phyloP scores from a whole-genome alignment of 1,284 basidiomycete species.

The Cutaneotrichosporon mucoides region DNA sequence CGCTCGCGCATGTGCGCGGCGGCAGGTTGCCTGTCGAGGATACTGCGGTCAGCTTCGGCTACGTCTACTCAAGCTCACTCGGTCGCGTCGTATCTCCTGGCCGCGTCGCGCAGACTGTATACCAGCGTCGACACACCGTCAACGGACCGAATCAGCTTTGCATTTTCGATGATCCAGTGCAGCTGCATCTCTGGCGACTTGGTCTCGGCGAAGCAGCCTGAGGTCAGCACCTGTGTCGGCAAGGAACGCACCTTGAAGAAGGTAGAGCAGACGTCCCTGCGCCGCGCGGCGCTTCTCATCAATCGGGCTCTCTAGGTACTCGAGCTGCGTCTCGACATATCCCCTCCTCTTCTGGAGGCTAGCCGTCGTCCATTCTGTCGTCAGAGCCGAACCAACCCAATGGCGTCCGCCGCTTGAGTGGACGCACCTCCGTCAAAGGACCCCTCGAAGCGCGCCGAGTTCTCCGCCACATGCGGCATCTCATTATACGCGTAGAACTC shows the following conservation, averaged over 20 bases:
- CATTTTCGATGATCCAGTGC: conserved; percentile 93
- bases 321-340: conserved; percentile 73
- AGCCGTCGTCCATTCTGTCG: conserved; percentile 71
- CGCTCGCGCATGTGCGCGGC: conserved; percentile 10
- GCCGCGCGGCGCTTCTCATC: conserved; percentile 78
- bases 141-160: conserved; percentile 73
- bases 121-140: conserved; percentile 82
- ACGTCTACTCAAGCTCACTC: conserved; percentile 22
- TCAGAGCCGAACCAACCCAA: conserved; percentile 28
- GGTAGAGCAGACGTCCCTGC: conserved; percentile 79
- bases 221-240: neutral
- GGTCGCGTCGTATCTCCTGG: conserved; percentile 63
- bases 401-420: too few species aligned
- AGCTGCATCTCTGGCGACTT: conserved; percentile 88
- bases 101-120: conserved; percentile 83
- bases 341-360: conserved; percentile 57
- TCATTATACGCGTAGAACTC: conserved; percentile 99
- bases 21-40: conserved; percentile 4
- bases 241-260: conserved; percentile 68
- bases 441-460: conserved; percentile 79
- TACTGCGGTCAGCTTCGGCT: conserved; percentile 2
- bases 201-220: conserved; percentile 89
- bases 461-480: conserved; percentile 84
- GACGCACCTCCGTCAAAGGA: conserved; percentile 66
- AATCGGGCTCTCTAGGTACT: conserved; percentile 78